These are phyloP conservation scores for Fusarium heterosporum DNA, from an alignment of 2,329 filamentous ascomycete genomes.

Conservation along the genomic window DNA sequence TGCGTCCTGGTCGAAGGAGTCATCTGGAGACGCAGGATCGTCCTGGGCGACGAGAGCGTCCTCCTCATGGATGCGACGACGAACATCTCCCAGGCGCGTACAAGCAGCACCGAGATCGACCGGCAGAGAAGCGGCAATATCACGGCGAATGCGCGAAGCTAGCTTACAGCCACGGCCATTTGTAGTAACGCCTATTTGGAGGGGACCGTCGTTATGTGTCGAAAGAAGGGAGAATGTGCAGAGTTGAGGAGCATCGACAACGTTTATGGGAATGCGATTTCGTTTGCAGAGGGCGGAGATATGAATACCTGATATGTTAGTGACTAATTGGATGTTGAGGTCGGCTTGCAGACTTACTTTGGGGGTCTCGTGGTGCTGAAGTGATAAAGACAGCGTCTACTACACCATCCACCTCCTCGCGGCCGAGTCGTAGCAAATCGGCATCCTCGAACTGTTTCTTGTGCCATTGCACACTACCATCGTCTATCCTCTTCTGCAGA, in stretches of 20 bases:
- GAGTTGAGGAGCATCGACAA: slow-evolving; percentile 85
- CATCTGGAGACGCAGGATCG: slow-evolving; percentile 70
- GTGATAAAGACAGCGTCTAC: slow-evolving; percentile 97
- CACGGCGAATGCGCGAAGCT: slow-evolving; percentile 86
- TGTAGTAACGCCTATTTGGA: slow-evolving; percentile 95
- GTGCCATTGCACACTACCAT: slow-evolving; percentile 74
- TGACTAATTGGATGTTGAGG: neutral
- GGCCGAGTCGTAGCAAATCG: slow-evolving; percentile 81
- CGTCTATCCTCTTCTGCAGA: slow-evolving; percentile 72
- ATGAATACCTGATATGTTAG: slow-evolving; percentile 61
- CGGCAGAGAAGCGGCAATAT: slow-evolving; percentile 85
- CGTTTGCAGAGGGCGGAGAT: slow-evolving; percentile 81
- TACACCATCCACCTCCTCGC: slow-evolving; percentile 78
- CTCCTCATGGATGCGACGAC: slow-evolving; percentile 79
- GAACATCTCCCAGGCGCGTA: slow-evolving; percentile 77
- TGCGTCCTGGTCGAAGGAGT: slow-evolving; percentile 79
- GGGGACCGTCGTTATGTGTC: slow-evolving; percentile 87
- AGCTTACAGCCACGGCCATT: slow-evolving; percentile 96
- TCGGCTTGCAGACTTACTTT: slow-evolving; percentile 50
- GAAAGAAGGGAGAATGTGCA: slow-evolving; percentile 93
- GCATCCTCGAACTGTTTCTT: slow-evolving; percentile 74
- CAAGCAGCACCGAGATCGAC: slow-evolving; percentile 80
- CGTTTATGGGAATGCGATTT: slow-evolving; percentile 90
- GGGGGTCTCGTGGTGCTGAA: slow-evolving; percentile 58
- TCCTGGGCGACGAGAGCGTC: slow-evolving; percentile 60